Conservation (phyloP, 306 rosid genomes). For the Lathyrus sativus region DNA sequence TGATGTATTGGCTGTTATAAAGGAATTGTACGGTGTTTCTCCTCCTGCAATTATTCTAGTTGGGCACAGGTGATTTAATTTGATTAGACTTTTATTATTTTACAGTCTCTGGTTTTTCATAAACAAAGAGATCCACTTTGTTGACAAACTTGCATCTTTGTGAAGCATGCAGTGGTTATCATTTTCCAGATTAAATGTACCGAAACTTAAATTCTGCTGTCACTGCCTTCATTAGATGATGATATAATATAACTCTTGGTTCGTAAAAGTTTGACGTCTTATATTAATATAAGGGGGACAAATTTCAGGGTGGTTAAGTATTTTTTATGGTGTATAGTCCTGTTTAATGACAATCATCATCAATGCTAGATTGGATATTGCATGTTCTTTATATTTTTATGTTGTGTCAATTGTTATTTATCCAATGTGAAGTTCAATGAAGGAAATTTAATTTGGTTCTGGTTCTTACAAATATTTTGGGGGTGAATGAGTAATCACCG, state of each 20-base stretch:
- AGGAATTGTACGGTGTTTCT: slow-evolving; percentile 71
- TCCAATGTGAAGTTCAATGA: slow-evolving; percentile 4
- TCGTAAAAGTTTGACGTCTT: not conserved
- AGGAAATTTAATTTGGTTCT: slow-evolving; percentile 27
- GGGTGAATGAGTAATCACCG: not conserved
- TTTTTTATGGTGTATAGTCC: slow-evolving; percentile 8
- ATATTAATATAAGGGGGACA: slow-evolving; percentile 5
- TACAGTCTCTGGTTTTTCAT: slow-evolving; percentile 12
- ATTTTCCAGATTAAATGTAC: slow-evolving; percentile 19
- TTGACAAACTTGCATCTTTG: slow-evolving; percentile 20
- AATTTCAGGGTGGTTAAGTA: slow-evolving; percentile 17
- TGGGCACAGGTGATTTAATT: slow-evolving; percentile 74
- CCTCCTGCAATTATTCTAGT: slow-evolving; percentile 85
- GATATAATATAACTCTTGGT: slow-evolving; percentile 26
- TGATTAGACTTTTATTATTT: slow-evolving; percentile 29
- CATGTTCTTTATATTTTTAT: slow-evolving; percentile 4
- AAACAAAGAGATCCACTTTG: slow-evolving; percentile 16
- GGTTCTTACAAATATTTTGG: slow-evolving; percentile 13
- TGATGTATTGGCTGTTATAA: slow-evolving; percentile 81
- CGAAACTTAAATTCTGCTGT: slow-evolving; percentile 8
- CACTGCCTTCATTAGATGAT: slow-evolving; percentile 12
- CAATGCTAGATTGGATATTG: not conserved
- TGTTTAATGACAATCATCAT: slow-evolving; percentile 1
- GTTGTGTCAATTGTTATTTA: not conserved
- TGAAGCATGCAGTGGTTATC: slow-evolving; percentile 20